Evolutionary conservation across 2,329 filamentous ascomycete species (phyloP).

Genomic region (Hymenoscyphus repandus): DNA sequence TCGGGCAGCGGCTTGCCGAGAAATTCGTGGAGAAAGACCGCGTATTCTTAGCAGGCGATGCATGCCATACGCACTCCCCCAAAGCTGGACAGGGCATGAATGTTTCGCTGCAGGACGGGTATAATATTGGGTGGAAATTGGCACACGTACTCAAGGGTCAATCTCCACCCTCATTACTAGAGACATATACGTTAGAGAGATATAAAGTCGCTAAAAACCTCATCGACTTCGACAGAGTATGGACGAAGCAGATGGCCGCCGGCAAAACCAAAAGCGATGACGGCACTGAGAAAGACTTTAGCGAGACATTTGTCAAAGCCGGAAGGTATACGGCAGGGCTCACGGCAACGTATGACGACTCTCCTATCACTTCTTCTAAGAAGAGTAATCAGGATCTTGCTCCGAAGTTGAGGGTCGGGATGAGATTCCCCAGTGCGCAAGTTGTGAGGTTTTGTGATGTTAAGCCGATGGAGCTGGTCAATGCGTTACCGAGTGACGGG

Average conservation of each 20-base stretch:
- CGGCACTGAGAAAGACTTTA: constrained; percentile 44
- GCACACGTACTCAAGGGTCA: constrained; percentile 42
- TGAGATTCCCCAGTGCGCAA: constrained; percentile 52
- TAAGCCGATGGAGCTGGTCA: constrained; percentile 46
- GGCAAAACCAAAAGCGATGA: constrained; percentile 32
- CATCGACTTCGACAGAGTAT: constrained; percentile 55
- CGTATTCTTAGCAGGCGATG: constrained; percentile 51
- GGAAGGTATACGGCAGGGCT: constrained; percentile 57
- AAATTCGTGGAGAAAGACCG: constrained; percentile 49
- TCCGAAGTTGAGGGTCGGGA: constrained; percentile 42
- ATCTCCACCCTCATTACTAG: constrained; percentile 38
- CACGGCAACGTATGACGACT: constrained; percentile 49
- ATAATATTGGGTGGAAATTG: constrained; percentile 58
- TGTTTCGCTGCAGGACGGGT: constrained; percentile 52
- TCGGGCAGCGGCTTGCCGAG: constrained; percentile 54
- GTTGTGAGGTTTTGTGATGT: constrained; percentile 57
- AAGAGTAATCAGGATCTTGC: constrained; percentile 36
- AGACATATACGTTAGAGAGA: constrained; percentile 50
- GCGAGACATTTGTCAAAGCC: constrained; percentile 51
- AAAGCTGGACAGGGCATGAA: constrained; percentile 60
- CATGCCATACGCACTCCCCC: constrained; percentile 55
- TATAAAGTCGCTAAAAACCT: constrained; percentile 49
- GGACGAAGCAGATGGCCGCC: constrained; percentile 47
- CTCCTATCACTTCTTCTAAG: constrained; percentile 37
- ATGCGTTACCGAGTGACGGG: constrained; percentile 45